Evolutionary conservation across 177 flowering plant genomes (phyloP).

Genomic region (Tripterygium wilfordii): DNA sequence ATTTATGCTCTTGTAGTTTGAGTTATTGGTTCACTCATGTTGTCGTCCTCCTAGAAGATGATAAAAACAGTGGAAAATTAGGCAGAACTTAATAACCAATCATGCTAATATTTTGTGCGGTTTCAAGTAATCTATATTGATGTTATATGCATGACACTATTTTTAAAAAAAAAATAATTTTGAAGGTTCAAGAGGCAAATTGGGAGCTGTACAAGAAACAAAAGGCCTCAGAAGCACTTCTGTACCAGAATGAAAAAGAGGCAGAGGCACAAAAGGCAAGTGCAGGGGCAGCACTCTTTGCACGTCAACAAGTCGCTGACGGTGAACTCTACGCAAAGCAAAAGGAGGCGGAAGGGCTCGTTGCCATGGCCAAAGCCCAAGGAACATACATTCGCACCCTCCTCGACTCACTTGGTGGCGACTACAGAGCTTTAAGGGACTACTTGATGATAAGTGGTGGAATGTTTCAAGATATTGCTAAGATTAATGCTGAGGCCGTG

Average conservation of each 20-base stretch:
- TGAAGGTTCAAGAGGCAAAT: slow-evolving; percentile 31
- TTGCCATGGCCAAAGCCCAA: slow-evolving; percentile 18
- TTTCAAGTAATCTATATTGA: no score
- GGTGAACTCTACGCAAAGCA: slow-evolving; percentile 21
- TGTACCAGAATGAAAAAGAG: slow-evolving; percentile 13
- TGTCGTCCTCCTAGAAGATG: no score
- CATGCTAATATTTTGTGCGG: no score
- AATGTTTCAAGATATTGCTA: slow-evolving; percentile 18
- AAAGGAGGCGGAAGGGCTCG: slow-evolving; percentile 24
- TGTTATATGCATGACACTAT: no score
- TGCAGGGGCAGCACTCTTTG: neutral
- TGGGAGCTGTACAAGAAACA: slow-evolving; percentile 26
- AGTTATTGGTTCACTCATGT: no score
- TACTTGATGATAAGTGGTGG: slow-evolving; percentile 18
- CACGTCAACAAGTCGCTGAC: slow-evolving; percentile 9
- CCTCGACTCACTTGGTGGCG: slow-evolving; percentile 15
- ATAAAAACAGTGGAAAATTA: no score
- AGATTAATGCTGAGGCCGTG: slow-evolving; percentile 21
- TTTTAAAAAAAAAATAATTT: no score
- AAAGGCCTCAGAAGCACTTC: slow-evolving; percentile 19
- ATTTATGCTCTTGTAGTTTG: neutral
- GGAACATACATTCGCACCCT: slow-evolving; percentile 16
- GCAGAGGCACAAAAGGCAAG: slow-evolving; percentile 12
- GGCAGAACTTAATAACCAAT: no score
- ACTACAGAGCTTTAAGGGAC: slow-evolving; percentile 19